These are phyloP conservation scores for Phytophthora sp. DNA, from an alignment of 352 stramenopile species.

Conservation along the genomic window DNA sequence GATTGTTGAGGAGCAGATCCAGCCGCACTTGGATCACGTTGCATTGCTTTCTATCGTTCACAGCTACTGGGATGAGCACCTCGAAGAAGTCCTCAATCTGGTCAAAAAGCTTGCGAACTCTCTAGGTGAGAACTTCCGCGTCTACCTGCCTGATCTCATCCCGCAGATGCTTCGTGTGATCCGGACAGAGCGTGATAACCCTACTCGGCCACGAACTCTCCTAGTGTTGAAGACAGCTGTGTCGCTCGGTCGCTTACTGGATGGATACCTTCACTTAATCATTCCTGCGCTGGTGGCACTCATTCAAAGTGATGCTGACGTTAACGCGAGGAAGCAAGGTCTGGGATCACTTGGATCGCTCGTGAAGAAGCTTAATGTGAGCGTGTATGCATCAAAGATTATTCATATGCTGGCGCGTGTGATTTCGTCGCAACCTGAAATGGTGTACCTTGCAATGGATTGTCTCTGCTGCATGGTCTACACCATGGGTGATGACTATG, in stretches of 20 bases:
- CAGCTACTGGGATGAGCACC: constrained; percentile 91
- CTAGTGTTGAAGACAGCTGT: constrained; percentile 83
- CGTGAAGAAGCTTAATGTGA: constrained; percentile 91
- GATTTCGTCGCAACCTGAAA: constrained; percentile 80
- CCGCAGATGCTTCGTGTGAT: constrained; percentile 90
- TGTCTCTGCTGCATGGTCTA: constrained; percentile 91
- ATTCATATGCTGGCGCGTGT: constrained; percentile 90
- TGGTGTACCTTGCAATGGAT: constrained; percentile 89
- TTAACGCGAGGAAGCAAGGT: constrained; percentile 83
- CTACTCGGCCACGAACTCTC: constrained; percentile 70
- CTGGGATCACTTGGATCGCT: constrained; percentile 83
- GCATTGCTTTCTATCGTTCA: constrained; percentile 85
- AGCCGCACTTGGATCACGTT: constrained; percentile 87
- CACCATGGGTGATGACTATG: constrained; percentile 89
- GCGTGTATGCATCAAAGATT: constrained; percentile 89
- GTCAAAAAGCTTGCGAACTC: constrained; percentile 93
- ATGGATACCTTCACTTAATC: constrained; percentile 88
- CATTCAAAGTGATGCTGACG: constrained; percentile 84
- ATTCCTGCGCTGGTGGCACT: constrained; percentile 83
- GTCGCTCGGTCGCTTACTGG: constrained; percentile 73
- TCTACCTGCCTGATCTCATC: constrained; percentile 90
- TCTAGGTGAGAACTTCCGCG: constrained; percentile 85
- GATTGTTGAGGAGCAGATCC: constrained; percentile 97
- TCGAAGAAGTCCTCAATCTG: constrained; percentile 97
- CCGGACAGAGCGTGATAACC: constrained; percentile 74